Evolutionary conservation across 805 yeast species (phyloP).

Genomic region (Metschnikowia bowlesiae): DNA sequence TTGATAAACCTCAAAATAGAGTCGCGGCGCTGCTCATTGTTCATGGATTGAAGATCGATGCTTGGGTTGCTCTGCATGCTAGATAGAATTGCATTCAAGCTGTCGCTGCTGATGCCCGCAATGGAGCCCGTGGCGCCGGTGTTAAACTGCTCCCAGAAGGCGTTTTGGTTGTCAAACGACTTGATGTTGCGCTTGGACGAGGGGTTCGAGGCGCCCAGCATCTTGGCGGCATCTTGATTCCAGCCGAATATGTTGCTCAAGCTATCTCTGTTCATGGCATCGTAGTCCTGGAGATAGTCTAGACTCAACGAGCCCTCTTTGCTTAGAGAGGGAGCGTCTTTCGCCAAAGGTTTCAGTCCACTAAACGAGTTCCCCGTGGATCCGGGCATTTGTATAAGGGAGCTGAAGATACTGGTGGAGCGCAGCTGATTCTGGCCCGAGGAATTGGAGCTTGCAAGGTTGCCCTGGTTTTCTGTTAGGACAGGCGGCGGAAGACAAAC

Average conservation of each 20-base stretch:
- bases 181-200: conserved; percentile 8
- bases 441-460: conserved; percentile 1
- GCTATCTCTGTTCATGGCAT: conserved; percentile 26
- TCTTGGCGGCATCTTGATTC: conserved; percentile 18
- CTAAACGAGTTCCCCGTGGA: conserved; percentile 32
- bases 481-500: conserved; percentile 37
- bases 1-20: conserved; percentile 34
- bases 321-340: not conserved
- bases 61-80: conserved; percentile 33
- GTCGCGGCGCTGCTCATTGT: conserved; percentile 37
- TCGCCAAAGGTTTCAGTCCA: conserved; percentile 14
- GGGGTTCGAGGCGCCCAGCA: conserved; percentile 3
- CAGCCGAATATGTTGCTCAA: conserved; percentile 27
- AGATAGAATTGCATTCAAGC: conserved; percentile 30
- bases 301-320: not conserved
- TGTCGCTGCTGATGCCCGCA: conserved; percentile 27
- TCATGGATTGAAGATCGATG: conserved; percentile 36
- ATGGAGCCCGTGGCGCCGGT: conserved; percentile 24
- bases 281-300: conserved; percentile 33
- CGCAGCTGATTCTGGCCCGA: conserved; percentile 16
- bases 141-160: conserved; percentile 26
- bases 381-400: conserved; percentile 37
- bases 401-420: conserved; percentile 37
- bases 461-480: conserved; percentile 1
- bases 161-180: conserved; percentile 10